Conservation (phyloP, 768 basidiomycete species). For the Suillus subluteus region DNA sequence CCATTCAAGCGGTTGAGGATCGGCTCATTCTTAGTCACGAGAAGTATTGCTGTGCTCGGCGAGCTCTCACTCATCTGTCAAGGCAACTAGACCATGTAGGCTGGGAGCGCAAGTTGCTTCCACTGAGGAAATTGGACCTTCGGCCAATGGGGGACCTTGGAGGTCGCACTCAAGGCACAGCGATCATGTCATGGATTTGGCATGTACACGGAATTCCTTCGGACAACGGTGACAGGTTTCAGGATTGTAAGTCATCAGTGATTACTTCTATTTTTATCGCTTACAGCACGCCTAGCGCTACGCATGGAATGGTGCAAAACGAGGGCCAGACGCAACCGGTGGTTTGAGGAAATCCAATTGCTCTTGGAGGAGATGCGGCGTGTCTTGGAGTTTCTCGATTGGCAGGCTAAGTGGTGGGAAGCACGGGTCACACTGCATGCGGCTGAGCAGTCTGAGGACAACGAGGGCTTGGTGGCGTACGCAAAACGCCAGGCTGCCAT, state of each 20-base stretch:
- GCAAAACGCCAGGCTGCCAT: constrained; percentile 11
- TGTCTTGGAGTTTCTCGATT: constrained; percentile 14
- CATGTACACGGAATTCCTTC: background rate
- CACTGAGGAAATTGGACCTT: background rate
- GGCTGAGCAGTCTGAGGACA: constrained; percentile 4
- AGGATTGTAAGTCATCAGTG: background rate
- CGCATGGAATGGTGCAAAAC: constrained; percentile 17
- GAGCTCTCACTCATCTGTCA: background rate
- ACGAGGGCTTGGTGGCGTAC: constrained; percentile 10
- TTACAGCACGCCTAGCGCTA: background rate
- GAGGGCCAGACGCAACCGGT: constrained; percentile 16
- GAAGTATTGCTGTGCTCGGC: background rate
- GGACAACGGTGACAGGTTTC: background rate
- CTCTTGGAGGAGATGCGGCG: constrained; percentile 25
- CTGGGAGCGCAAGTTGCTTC: background rate
- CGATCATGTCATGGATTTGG: background rate
- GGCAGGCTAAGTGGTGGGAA: constrained; percentile 19
- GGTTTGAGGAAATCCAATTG: constrained; percentile 20
- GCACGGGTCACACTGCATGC: background rate
- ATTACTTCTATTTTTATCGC: background rate
- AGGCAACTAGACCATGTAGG: background rate
- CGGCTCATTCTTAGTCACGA: background rate
- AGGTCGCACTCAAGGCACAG: background rate
- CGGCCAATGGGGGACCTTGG: background rate
- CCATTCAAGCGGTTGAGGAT: background rate